A percentile compares a stretch with the other conserved stretches of the same genome.
phyloP scores from a whole-genome alignment of 148 eudicot genomes.

The Salicornia ramosissima region DNA sequence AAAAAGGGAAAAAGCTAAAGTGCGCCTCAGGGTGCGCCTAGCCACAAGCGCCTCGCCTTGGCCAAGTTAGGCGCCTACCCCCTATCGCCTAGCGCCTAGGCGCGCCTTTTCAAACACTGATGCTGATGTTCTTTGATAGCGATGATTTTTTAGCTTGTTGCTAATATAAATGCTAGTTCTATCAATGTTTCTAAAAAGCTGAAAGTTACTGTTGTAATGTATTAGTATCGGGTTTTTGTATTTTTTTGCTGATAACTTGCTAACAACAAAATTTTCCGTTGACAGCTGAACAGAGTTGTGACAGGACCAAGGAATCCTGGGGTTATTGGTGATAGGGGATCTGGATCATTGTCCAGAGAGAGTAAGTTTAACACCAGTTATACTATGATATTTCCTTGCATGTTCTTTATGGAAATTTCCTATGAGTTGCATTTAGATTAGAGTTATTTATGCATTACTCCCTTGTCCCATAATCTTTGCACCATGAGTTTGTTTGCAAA shows the following conservation, averaged over 20 bases:
- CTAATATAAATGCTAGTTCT: background rate
- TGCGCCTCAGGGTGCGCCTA: no score
- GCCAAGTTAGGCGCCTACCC: no score
- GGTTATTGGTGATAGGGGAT: slow-evolving; percentile 95
- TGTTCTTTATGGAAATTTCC: background rate
- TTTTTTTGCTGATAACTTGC: background rate
- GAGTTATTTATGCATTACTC: no score
- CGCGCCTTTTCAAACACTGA: no score
- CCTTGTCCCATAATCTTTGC: no score
- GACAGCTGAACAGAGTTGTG: slow-evolving; percentile 83
- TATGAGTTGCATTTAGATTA: background rate
- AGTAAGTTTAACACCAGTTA: slow-evolving; percentile 47
- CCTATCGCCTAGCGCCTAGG: no score
- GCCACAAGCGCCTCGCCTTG: no score
- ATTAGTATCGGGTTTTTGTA: background rate
- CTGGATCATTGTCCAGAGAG: slow-evolving; percentile 96
- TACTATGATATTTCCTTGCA: no score
- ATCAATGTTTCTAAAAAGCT: no score
- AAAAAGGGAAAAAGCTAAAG: no score
- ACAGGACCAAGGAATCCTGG: slow-evolving; percentile 94
- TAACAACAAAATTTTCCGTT: slow-evolving; percentile 18
- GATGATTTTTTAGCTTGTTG: background rate
- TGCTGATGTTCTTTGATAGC: no score
- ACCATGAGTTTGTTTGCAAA: no score
- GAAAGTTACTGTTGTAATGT: background rate